Evolutionary conservation across 306 rosid species (phyloP).

Genomic region (Ormosia semicastrata): DNA sequence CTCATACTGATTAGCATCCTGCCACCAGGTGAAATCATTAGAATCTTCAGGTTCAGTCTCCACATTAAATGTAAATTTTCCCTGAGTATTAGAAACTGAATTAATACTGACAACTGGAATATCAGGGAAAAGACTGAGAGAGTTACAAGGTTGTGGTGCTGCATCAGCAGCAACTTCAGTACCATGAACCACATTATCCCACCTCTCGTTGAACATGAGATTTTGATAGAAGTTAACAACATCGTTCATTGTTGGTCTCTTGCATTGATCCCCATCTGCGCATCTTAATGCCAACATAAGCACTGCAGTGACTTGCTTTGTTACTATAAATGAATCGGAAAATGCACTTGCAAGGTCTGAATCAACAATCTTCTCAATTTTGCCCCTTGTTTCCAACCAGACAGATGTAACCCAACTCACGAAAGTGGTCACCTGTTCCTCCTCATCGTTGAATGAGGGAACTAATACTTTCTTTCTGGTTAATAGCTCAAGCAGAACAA

Average conservation of each 20-base stretch:
- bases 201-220: not conserved
- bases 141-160: not conserved
- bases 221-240: constrained; percentile 13
- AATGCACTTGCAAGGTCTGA: constrained; percentile 40
- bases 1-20: not conserved
- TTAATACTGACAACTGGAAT: not conserved
- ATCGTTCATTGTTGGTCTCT: constrained; percentile 55
- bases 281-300: constrained; percentile 54
- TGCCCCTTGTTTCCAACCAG: constrained; percentile 35
- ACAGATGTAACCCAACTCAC: constrained; percentile 47
- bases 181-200: not conserved
- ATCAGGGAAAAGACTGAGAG: not conserved
- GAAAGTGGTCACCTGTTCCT: constrained; percentile 13
- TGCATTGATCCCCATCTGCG: constrained; percentile 38
- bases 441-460: constrained; percentile 31
- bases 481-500: constrained; percentile 59
- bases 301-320: constrained; percentile 38
- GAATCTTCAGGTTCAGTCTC: not conserved
- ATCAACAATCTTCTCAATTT: constrained; percentile 42
- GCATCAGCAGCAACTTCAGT: not conserved
- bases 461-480: constrained; percentile 48
- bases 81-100: too few relatives aligned
- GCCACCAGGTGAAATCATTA: not conserved
- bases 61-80: not conserved
- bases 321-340: not conserved